A percentile compares a stretch with the other conserved stretches of the same genome.
Conservation (phyloP, 352 stramenopile genomes). For the Globisporangium paroecandrum region DNA sequence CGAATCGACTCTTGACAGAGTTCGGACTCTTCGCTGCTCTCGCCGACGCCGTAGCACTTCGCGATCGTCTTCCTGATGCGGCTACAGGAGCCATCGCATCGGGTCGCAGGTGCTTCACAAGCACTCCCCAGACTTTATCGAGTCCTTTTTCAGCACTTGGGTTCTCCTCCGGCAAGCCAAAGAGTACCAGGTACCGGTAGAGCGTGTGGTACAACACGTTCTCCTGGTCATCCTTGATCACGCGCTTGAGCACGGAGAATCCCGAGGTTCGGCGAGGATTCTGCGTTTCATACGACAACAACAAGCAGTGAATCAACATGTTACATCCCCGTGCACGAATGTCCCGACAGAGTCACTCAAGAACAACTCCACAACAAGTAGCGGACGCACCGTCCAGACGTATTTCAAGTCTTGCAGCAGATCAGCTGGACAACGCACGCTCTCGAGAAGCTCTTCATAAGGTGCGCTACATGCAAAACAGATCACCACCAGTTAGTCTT, state of each 20-base stretch:
- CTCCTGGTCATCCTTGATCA: conserved; percentile 61
- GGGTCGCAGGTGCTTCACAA: conserved; percentile 63
- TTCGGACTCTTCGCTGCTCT: conserved; percentile 10
- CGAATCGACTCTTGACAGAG: conserved; percentile 32
- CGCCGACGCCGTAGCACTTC: conserved; percentile 16
- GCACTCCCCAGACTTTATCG: conserved; percentile 52
- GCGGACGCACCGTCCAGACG: conserved; percentile 81
- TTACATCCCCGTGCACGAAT: not conserved
- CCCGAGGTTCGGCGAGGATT: conserved; percentile 49
- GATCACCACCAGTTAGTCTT: conserved; percentile 3
- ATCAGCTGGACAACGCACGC: conserved; percentile 86
- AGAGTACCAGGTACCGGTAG: conserved; percentile 95
- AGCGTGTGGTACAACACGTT: conserved; percentile 94
- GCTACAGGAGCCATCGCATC: conserved; percentile 18
- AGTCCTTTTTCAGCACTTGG: conserved; percentile 36
- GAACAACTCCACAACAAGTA: not conserved
- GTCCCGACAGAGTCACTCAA: not conserved
- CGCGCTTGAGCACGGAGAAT: conserved; percentile 66
- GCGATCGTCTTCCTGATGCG: conserved; percentile 9
- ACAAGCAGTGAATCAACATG: not conserved
- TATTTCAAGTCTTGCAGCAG: conserved; percentile 81
- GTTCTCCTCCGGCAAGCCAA: conserved; percentile 83
- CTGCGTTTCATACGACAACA: conserved; percentile 2
- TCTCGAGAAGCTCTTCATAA: conserved; percentile 97
- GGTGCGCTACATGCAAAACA: conserved; percentile 59